phyloP scores from a whole-genome alignment of 2,329 filamentous ascomycete genomes.

The Cryphonectria carpinicola region DNA sequence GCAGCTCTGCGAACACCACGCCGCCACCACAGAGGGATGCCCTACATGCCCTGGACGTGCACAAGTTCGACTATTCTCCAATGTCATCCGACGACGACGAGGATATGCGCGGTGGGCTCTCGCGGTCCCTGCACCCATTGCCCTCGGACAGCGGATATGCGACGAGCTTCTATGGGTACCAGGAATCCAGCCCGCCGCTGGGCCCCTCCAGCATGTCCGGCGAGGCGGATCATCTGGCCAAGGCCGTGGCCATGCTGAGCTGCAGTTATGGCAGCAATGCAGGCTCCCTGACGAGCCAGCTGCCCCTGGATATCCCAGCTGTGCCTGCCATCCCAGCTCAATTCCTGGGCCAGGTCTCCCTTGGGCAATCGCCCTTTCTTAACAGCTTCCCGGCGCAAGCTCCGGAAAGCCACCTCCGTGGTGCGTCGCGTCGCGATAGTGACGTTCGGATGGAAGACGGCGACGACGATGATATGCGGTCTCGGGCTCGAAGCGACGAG shows the following conservation, averaged over 20 bases:
- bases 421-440: conserved; percentile 51
- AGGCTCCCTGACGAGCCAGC: conserved; percentile 65
- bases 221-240: conserved; percentile 82
- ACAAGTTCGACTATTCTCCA: conserved; percentile 47
- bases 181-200: conserved; percentile 76
- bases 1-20: conserved; percentile 90
- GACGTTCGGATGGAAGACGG: conserved; percentile 75
- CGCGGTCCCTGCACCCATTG: conserved; percentile 80
- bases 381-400: conserved; percentile 64
- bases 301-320: conserved; percentile 77
- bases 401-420: conserved; percentile 68
- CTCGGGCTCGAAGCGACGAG: conserved; percentile 74
- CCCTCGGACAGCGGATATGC: conserved; percentile 58
- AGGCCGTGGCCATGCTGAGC: conserved; percentile 86
- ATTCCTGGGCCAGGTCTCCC: conserved; percentile 67
- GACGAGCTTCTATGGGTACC: conserved; percentile 69
- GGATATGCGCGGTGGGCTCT: conserved; percentile 62
- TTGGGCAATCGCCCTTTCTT: conserved; percentile 65
- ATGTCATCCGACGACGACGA: conserved; percentile 59
- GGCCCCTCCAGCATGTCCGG: conserved; percentile 76
- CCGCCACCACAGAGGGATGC: conserved; percentile 80
- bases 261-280: conserved; percentile 84
- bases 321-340: conserved; percentile 85
- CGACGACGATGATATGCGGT: conserved; percentile 66
- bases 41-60: conserved; percentile 50